Conservation (phyloP, 1,284 basidiomycete genomes). For the Cutaneotrichosporon sp. region DNA sequence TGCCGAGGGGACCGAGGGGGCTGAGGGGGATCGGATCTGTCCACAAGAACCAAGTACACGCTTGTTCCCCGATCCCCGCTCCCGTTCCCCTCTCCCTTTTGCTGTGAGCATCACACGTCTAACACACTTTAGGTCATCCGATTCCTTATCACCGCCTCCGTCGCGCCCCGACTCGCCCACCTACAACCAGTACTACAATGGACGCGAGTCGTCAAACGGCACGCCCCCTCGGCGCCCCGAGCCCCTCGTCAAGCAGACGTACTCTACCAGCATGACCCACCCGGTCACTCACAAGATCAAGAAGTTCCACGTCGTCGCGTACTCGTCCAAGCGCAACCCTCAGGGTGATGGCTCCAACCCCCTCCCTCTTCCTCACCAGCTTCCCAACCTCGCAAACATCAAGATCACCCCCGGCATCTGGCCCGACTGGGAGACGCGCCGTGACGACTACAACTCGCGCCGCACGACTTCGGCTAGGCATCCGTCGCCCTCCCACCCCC, state of each 20-base stretch:
- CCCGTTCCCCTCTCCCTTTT: neutral
- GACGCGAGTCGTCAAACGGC: conserved; percentile 19
- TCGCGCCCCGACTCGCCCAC: conserved; percentile 26
- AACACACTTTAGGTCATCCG: conserved; percentile 34
- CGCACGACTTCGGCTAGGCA: conserved; percentile 18
- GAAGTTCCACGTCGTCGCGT: conserved; percentile 52
- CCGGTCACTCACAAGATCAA: conserved; percentile 45
- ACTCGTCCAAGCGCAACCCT: conserved; percentile 50
- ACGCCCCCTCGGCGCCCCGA: conserved; percentile 33
- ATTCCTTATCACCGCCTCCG: conserved; percentile 43
- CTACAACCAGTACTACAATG: conserved; percentile 29
- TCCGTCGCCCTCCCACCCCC: conserved; percentile 10
- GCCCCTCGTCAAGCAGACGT: conserved; percentile 52
- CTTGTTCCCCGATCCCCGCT: neutral
- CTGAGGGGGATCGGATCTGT: neutral
- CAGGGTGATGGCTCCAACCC: conserved; percentile 46
- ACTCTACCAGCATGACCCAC: conserved; percentile 50
- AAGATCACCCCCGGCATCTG: conserved; percentile 47
- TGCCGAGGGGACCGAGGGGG: no score
- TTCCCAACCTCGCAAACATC: conserved; percentile 42
- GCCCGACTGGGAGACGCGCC: conserved; percentile 49
- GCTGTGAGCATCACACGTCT: conserved; percentile 4
- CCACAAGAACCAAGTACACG: neutral
- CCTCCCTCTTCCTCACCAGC: conserved; percentile 46
- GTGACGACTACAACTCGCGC: conserved; percentile 34